Base-by-base conservation (phyloP, 805 yeast genomes). In the Barnettozyma wickerhamii region DNA sequence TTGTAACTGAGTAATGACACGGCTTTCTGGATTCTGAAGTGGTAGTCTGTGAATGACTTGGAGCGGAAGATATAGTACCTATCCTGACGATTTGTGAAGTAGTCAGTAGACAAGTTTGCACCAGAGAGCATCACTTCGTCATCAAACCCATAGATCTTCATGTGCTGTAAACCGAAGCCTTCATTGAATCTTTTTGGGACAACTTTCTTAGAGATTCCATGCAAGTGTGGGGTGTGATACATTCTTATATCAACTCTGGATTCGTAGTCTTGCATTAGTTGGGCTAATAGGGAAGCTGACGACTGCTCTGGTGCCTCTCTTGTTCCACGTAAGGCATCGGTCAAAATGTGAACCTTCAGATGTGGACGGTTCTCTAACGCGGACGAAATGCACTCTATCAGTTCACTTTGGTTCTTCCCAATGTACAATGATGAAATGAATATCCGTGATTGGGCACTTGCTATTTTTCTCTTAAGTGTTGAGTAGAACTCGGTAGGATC, bases 81-180 rank as follows among this genome's bases (percentile, higher is more conserved):
- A 62, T 93, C 99, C 60, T 93, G 99, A 49, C 99, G 77, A 61
- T 91, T 83, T 4, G 95, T 85, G 63, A 93, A 93, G 62, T 93
- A 93, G 63, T 93, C 99, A 28, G 75, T 69, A 0, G 96, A 87
- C 35, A 93, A 69, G 56, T 93, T 93, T 3, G 99, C 99, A 6
- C 98, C 99, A 14, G 85, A 76, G 24, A 93, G 69, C 15, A 93
- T 74, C 31, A 93, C 78, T 56, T 90, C 96, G 53, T 88, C 79
- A 60, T 93, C 99, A 54, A 90, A 80, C 2, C 99, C 99, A 60
- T 93, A 93, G 21, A 93, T 73, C 60, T 93, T 93, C 98, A 93
- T 93, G 58, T 93, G 99, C 61, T 93, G 99, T 38, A 93, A 71
- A 0, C 99, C 99, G 51, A 75, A 70, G 4, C 95, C 90, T 64